These are phyloP conservation scores for Rhizophagus clarus DNA, from an alignment of 192 early-diverging fungal genomes.

Conservation along the genomic window DNA sequence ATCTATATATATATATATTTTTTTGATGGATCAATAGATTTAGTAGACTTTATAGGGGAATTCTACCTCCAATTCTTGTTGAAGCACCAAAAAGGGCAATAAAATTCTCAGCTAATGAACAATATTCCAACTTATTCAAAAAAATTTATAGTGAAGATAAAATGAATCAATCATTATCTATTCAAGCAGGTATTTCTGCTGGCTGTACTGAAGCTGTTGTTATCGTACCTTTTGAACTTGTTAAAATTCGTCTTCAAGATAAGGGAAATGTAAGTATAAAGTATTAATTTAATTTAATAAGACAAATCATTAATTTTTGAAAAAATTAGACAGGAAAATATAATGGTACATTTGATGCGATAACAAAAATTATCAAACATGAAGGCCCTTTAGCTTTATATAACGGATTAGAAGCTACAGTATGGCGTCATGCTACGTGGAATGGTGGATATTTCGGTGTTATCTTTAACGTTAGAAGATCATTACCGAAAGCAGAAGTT, in stretches of 20 bases:
- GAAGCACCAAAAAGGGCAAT: conserved; percentile 98
- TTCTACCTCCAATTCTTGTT: conserved; percentile 93
- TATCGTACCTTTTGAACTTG: conserved; percentile 89
- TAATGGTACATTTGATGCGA: conserved; percentile 75
- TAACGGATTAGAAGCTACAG: conserved; percentile 91
- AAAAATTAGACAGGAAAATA: conserved; percentile 74
- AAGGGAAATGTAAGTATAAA: conserved; percentile 69
- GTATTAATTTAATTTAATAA: neutral
- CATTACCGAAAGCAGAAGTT: conserved; percentile 78
- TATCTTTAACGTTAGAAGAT: conserved; percentile 68
- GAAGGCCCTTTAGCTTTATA: conserved; percentile 84
- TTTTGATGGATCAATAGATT: conserved; percentile 36
- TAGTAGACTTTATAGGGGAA: conserved; percentile 84
- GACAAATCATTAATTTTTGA: too few relatives aligned
- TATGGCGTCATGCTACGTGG: conserved; percentile 94
- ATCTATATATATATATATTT: too few relatives aligned
- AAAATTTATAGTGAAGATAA: conserved; percentile 71
- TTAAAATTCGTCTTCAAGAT: conserved; percentile 97
- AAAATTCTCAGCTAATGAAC: conserved; percentile 96
- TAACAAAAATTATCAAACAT: conserved; percentile 75
- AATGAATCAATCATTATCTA: conserved; percentile 75
- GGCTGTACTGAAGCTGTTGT: conserved; percentile 91
- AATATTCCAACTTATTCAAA: conserved; percentile 71
- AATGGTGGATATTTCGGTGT: conserved; percentile 97
- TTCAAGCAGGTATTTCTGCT: conserved; percentile 87